A percentile compares a stretch with the other conserved stretches of the same genome.
phyloP scores from a whole-genome alignment of 257 asterid genomes.

The Solanum gracilifrons region DNA sequence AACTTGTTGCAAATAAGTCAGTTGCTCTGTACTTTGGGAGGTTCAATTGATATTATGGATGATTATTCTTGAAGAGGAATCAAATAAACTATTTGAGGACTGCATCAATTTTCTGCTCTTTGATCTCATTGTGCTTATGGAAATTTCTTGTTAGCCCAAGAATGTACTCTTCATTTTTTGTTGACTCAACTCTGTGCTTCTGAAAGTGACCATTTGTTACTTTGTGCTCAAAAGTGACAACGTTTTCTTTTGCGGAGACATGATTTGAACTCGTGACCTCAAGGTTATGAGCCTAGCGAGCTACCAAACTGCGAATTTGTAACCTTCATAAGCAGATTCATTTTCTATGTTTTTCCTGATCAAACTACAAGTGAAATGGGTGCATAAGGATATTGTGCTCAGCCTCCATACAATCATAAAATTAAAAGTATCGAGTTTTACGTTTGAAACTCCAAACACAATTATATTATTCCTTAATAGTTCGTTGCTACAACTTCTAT shows the following conservation, averaged over 20 bases:
- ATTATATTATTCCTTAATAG: neutral
- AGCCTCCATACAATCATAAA: neutral
- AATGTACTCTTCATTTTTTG: neutral
- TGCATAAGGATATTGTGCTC: neutral
- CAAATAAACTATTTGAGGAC: neutral
- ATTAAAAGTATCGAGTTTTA: fast-evolving
- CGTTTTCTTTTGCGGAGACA: neutral
- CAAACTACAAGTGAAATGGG: neutral
- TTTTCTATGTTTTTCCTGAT: neutral
- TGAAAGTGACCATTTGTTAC: neutral
- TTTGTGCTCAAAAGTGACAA: neutral
- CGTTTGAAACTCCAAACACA: neutral
- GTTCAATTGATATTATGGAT: neutral
- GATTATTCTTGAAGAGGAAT: neutral
- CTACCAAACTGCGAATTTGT: neutral
- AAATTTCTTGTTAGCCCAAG: neutral
- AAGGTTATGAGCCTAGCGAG: neutral
- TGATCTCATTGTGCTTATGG: neutral
- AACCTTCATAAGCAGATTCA: neutral
- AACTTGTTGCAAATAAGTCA: neutral
- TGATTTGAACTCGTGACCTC: neutral
- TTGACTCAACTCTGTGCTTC: neutral
- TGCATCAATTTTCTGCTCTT: neutral
- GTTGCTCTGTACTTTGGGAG: neutral
- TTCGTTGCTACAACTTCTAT: neutral